Base-by-base conservation (phyloP, 1,284 basidiomycete species). In the Rhodofomes roseus region DNA sequence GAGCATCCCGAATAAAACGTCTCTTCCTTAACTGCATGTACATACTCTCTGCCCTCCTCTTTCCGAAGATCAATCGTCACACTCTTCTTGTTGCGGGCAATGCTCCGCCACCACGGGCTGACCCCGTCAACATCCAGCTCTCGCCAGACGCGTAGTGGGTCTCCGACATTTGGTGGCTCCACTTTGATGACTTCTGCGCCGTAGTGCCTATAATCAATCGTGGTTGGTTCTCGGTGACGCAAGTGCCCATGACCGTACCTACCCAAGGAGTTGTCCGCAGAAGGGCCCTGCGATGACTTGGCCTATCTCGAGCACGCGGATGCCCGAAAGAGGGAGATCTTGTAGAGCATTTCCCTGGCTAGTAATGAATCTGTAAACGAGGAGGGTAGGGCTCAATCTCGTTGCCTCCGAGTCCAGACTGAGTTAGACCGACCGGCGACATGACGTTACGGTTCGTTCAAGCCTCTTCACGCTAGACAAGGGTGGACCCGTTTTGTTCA, bases 251-350 rank as follows among this genome's bases (percentile, higher is more conserved):
- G n/a, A 56, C 4, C 7, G 1, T 65, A 48, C 74, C 57, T 70
- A 87, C 86, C 84, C 85, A 4, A 89, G 80, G 14, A 89, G 73
- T 59, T 89, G 87, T 0, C 87, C 87, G 36, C 84, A 85, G 69
- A 89, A 89, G 2, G 87, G 87, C 6, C 86, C 87, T 1, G 87
- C 86, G 58, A 89, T 85, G 16, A 88, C 75, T 63, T 89, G 86
- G 1, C 87, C 87, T 27, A 89, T 75, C 63, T 89, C 87, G 4
- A 89, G 74, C 5, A 89, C 82, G n/a, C 85, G 82, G 50, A 89
- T 69, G 2, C 86, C 86, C 3, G 81, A 74, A 11, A 89, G 74
- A 58, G 86, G 74, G n/a, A 80, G 75, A 12, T 75, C 56, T 1
- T 34, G 25, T 8, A 57, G 14, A 20, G 31, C 29, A 34, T 44